Conservation (phyloP, 2,329 filamentous ascomycete species). For the Tricladium varicosporioides region DNA sequence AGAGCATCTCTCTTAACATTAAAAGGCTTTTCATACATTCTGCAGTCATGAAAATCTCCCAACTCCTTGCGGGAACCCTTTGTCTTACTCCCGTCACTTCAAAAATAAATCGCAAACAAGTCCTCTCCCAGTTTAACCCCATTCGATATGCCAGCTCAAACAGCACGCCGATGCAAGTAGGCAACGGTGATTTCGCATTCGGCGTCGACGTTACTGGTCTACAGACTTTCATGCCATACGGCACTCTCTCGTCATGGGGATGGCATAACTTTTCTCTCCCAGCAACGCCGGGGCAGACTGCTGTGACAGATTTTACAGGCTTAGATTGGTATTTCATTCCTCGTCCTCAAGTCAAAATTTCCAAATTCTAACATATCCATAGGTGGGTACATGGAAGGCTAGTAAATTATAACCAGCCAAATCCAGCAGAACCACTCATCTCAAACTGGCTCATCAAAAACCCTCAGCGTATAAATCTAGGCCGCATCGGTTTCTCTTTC, state of each 20-base stretch:
- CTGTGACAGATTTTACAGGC: slow-evolving; percentile 38
- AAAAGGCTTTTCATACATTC: no score
- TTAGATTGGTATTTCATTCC: slow-evolving; percentile 36
- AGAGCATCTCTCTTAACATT: no score
- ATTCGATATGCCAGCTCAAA: slow-evolving; percentile 28
- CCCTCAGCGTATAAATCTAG: slow-evolving; percentile 44
- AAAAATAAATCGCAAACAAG: slow-evolving; percentile 18
- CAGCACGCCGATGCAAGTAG: slow-evolving; percentile 39
- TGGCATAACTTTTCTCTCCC: slow-evolving; percentile 47
- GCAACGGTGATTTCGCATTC: slow-evolving; percentile 48
- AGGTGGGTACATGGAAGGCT: slow-evolving; percentile 42
- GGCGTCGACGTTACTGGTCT: slow-evolving; percentile 45
- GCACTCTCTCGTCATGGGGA: slow-evolving; percentile 43
- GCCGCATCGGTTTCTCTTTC: slow-evolving; percentile 41
- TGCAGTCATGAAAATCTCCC: no score
- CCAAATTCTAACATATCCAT: slow-evolving; percentile 6
- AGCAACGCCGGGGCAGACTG: slow-evolving; percentile 33
- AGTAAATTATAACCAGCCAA: slow-evolving; percentile 43
- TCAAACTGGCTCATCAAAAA: slow-evolving; percentile 52
- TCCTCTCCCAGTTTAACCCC: slow-evolving; percentile 26
- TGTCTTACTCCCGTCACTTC: no score
- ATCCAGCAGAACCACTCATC: slow-evolving; percentile 39
- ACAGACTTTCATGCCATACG: slow-evolving; percentile 43
- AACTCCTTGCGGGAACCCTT: no score
- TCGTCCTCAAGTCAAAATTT: not conserved